Conservation (phyloP, 306 rosid genomes). For the Spatholobus suberectus region DNA sequence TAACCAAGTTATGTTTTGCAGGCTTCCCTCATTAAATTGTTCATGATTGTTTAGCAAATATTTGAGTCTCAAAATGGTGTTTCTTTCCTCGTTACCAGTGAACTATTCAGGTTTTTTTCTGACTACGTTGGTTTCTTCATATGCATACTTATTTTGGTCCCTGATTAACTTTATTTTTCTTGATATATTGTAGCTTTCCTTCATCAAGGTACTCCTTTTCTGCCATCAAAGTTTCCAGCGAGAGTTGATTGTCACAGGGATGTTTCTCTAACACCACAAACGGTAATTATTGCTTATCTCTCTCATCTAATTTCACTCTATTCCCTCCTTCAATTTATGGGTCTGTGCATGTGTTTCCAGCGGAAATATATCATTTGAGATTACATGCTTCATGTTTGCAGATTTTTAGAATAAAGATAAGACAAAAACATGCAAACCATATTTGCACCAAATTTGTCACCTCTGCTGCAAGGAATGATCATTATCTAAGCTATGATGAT, state of each 20-base stretch:
- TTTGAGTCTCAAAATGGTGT: constrained; percentile 49
- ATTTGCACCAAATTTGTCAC: constrained; percentile 43
- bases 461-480: constrained; percentile 52
- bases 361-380: constrained; percentile 14
- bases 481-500: constrained; percentile 47
- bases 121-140: background rate
- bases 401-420: constrained; percentile 42
- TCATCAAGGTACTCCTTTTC: constrained; percentile 47
- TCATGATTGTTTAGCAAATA: constrained; percentile 23
- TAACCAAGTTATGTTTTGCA: constrained; percentile 23
- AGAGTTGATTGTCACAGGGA: constrained; percentile 39
- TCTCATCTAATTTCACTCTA: background rate
- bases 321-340: background rate
- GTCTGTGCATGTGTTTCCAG: constrained; percentile 2
- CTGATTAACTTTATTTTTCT: constrained; percentile 20
- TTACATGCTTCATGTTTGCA: constrained; percentile 44
- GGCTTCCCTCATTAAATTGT: constrained; percentile 26
- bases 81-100: constrained; percentile 42
- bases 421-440: constrained; percentile 34
- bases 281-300: constrained; percentile 42
- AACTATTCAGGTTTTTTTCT: constrained; percentile 52
- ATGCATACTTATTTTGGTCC: constrained; percentile 23
- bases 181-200: constrained; percentile 48
- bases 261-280: constrained; percentile 41
- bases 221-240: constrained; percentile 41